Evolutionary conservation across 306 rosid genomes (phyloP).

Genomic region (Rosa chinensis): DNA sequence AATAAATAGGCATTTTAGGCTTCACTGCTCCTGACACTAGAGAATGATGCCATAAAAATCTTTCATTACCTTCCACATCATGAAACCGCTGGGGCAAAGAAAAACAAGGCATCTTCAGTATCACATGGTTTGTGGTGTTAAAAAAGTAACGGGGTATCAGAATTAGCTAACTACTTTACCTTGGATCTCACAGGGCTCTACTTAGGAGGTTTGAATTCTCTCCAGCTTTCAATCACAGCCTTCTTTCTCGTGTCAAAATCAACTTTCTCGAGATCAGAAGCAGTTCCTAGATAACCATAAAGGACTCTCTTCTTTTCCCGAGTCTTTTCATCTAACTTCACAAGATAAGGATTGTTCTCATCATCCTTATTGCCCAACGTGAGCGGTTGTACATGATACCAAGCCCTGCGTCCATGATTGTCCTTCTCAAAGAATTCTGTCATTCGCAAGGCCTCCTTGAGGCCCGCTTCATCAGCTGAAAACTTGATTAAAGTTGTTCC

Average conservation of each 20-base stretch:
- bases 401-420: slow-evolving; percentile 73
- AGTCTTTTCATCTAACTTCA: slow-evolving; percentile 61
- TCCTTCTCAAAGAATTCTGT: slow-evolving; percentile 75
- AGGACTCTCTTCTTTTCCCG: slow-evolving; percentile 77
- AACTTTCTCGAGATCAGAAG: slow-evolving; percentile 79
- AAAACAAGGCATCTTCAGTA: slow-evolving; percentile 3
- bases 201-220: slow-evolving; percentile 57
- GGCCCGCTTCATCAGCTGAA: slow-evolving; percentile 76
- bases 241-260: slow-evolving; percentile 93
- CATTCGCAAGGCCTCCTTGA: slow-evolving; percentile 77
- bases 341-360: slow-evolving; percentile 80
- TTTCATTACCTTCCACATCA: slow-evolving; percentile 27
- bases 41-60: slow-evolving; percentile 24
- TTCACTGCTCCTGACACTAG: not conserved
- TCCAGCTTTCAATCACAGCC: slow-evolving; percentile 64
- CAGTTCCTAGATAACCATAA: slow-evolving; percentile 90
- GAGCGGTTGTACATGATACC: slow-evolving; percentile 66
- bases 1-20: slow-evolving; percentile 16
- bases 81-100: not conserved
- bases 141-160: not conserved
- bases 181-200: slow-evolving; percentile 31
- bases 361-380: slow-evolving; percentile 68
- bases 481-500: slow-evolving; percentile 79
- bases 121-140: not conserved
- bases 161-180: slow-evolving; percentile 26